These are phyloP conservation scores for Kalaharituber pfeilii DNA, from an alignment of 2,329 filamentous ascomycete genomes.

Conservation along the genomic window DNA sequence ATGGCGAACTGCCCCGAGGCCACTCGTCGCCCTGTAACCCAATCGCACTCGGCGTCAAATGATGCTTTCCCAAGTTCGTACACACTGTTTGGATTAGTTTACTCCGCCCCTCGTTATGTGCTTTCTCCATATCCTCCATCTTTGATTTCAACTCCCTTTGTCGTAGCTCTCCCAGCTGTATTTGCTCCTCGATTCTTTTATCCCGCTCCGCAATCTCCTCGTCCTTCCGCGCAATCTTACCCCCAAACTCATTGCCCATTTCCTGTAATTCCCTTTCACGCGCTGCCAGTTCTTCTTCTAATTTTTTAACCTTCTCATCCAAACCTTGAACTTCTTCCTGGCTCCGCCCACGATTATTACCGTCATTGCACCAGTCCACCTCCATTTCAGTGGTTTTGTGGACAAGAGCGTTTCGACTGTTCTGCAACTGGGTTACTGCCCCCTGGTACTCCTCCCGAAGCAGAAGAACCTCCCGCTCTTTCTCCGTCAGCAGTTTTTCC, in stretches of 20 bases:
- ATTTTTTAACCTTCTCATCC: neutral
- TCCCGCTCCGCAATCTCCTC: neutral
- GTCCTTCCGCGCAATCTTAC: neutral
- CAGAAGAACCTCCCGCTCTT: neutral
- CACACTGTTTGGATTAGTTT: neutral
- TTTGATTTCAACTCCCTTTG: neutral
- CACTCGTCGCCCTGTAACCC: neutral
- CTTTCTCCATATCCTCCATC: neutral
- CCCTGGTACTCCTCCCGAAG: neutral
- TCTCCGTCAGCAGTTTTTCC: neutral
- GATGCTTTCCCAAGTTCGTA: neutral
- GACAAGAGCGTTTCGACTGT: neutral
- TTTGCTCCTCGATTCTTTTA: neutral
- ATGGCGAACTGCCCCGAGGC: too few species aligned
- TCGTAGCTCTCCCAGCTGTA: neutral
- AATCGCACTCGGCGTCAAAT: neutral
- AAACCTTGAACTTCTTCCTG: neutral
- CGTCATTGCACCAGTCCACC: neutral
- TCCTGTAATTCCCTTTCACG: neutral
- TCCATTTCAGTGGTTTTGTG: too few species aligned
- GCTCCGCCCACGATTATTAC: neutral
- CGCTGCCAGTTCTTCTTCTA: neutral
- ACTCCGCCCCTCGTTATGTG: neutral
- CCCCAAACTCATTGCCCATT: neutral
- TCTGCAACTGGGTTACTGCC: too few species aligned